Base-by-base conservation (phyloP, 192 early-diverging fungal genomes). In the Diversispora epigaea region DNA sequence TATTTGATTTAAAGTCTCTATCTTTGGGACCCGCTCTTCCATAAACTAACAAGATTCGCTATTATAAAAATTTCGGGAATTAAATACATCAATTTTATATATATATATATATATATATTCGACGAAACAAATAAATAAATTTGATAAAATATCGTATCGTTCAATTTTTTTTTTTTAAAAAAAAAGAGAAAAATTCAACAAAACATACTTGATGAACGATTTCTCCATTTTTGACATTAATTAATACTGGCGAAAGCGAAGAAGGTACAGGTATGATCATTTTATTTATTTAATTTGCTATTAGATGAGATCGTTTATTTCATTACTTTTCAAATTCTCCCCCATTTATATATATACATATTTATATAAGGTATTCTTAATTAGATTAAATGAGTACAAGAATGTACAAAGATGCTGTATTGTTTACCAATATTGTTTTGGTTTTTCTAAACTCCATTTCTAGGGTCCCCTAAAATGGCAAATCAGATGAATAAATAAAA, bases 1-100 rank as follows among this genome's bases (percentile, higher is more conserved):
- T 71, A n/a, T 73, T 79, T 43, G 68, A 69, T 12, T 81, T 63
- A 56, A 71, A 78, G 0, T 43, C 43, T 5, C 12, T 6, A 39
- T 71, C 57, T 12, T 22, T 71, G 11, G 61, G 54, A n/a, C 80
- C 80, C 12, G 80, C 80, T 47, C 78, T 63, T 7, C 80, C 80
- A 41, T 81, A 71, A 17, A 81, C 40, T n/a, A 79, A 54, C 6
- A 81, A 57, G 19, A 81, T 68, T 22, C 78, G 64, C 67, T 81
- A 69, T 12, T 7, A 40, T 68, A 17, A 21, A 68, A 17, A 50
- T 49, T 25, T 1, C 19, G 10, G 10, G 0, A 17, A 39, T 25
- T 14, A 58, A 58, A 58, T n/a, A 22, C 44, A 68, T 32, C 2
- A 32, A 32, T 32, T 32, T 32, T n/a, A n/a, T n/a, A 54, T 32